phyloP scores from a whole-genome alignment of 805 yeast genomes.

The Saturnispora bothae region DNA sequence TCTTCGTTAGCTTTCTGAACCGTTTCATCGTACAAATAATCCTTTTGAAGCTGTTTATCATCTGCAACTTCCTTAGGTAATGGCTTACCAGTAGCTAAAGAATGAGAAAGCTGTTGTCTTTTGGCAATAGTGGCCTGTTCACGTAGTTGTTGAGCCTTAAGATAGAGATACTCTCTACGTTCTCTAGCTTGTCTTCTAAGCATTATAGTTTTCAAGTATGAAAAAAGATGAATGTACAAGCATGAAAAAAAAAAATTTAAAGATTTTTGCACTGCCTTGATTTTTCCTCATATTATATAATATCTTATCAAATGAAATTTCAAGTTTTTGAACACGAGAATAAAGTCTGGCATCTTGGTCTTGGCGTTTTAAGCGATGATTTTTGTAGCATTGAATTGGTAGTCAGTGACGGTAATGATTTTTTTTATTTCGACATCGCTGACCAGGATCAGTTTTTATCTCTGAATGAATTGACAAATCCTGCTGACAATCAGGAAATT shows the following conservation, averaged over 20 bases:
- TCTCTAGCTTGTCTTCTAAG: conserved; percentile 92
- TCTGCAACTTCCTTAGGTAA: conserved; percentile 85
- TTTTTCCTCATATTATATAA: too few relatives aligned
- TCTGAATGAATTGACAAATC: neutral
- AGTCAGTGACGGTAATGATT: neutral
- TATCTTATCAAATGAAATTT: conserved; percentile 4
- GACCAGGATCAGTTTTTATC: neutral
- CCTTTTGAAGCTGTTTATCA: conserved; percentile 68
- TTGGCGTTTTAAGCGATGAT: too few relatives aligned
- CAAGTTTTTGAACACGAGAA: neutral
- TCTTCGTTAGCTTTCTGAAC: conserved; percentile 30
- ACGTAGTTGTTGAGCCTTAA: conserved; percentile 81
- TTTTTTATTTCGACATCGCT: neutral
- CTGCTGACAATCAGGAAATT: neutral
- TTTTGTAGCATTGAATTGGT: too few relatives aligned
- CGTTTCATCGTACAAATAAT: conserved; percentile 80
- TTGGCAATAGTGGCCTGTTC: conserved; percentile 80
- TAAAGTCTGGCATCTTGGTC: neutral
- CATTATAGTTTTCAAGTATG: too few relatives aligned
- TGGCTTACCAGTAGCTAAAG: conserved; percentile 86
- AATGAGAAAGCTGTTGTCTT: conserved; percentile 75
- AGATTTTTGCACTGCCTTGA: conserved; percentile 1
- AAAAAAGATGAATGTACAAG: too few relatives aligned
- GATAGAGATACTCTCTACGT: conserved; percentile 84
- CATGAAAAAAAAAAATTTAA: too few relatives aligned